Percentiles rank a stretch among this genome's conserved stretches.
Conservation (phyloP, 306 rosid genomes). For the Prunus mume region DNA sequence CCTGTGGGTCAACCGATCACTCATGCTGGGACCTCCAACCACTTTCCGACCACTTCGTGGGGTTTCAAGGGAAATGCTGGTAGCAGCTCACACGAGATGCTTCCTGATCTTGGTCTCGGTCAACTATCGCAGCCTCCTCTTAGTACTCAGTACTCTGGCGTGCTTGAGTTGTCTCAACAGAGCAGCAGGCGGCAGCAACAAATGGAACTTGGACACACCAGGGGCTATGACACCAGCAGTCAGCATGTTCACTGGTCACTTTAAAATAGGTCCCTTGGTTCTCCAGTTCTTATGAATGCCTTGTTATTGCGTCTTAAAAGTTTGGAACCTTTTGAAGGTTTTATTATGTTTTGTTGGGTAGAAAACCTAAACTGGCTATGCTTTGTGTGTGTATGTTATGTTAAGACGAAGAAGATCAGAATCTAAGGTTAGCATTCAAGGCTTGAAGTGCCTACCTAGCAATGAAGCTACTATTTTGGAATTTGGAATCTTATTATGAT, state of each 20-base stretch:
- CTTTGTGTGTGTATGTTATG: not conserved
- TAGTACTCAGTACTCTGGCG: slow-evolving; percentile 40
- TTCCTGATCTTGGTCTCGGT: slow-evolving; percentile 62
- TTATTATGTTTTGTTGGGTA: too few relatives aligned
- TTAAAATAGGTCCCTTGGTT: slow-evolving; percentile 16
- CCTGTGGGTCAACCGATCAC: slow-evolving; percentile 54
- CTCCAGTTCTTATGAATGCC: too few relatives aligned
- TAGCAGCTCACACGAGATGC: slow-evolving; percentile 43
- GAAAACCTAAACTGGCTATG: not conserved
- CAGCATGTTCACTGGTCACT: slow-evolving; percentile 76
- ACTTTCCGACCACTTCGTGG: slow-evolving; percentile 58
- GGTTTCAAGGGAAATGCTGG: slow-evolving; percentile 51
- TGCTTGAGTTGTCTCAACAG: slow-evolving; percentile 51
- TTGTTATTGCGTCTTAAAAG: too few relatives aligned
- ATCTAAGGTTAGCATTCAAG: not conserved
- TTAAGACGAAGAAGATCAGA: too few relatives aligned
- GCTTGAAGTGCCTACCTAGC: not conserved
- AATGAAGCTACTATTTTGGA: not conserved
- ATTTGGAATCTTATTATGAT: not conserved
- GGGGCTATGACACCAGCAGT: slow-evolving; percentile 42
- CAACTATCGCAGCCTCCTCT: slow-evolving; percentile 55
- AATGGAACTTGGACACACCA: slow-evolving; percentile 58
- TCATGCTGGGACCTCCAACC: slow-evolving; percentile 42
- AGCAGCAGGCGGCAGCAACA: slow-evolving; percentile 65
- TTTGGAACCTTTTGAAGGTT: too few relatives aligned